These are phyloP conservation scores for Akanthomyces uredinophilus DNA, from an alignment of 2,329 filamentous ascomycete species.

Conservation along the genomic window DNA sequence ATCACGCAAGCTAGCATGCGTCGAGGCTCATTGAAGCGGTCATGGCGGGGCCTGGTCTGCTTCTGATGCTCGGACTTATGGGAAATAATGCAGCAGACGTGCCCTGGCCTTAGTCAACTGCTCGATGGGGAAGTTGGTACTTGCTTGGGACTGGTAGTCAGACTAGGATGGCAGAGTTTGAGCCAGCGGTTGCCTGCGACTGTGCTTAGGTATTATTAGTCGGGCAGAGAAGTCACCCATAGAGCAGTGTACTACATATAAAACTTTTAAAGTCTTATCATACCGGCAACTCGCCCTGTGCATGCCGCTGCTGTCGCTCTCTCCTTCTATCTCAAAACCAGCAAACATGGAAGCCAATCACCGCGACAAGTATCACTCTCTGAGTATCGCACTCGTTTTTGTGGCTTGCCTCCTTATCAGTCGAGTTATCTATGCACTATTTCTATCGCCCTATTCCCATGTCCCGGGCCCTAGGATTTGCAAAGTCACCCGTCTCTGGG, in stretches of 20 bases:
- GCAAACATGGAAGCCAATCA: not conserved
- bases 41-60: not conserved
- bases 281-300: too few species aligned
- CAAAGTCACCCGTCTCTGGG: conserved; percentile 6
- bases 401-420: not conserved
- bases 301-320: not conserved
- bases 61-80: not conserved
- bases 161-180: not conserved
- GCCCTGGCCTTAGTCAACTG: not conserved
- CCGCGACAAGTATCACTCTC: not conserved
- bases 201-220: not conserved
- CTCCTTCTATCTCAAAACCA: not conserved
- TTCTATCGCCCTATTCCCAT: not conserved
- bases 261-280: not conserved
- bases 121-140: not conserved
- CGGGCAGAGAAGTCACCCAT: not conserved
- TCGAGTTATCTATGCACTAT: not conserved
- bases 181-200: not conserved
- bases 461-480: not conserved
- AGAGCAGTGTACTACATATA: not conserved
- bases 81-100: not conserved
- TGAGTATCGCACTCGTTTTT: not conserved
- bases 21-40: not conserved
- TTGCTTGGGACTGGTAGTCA: not conserved
- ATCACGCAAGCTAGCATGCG: not conserved